Evolutionary conservation across 345 rosid species (phyloP).

Genomic region (Pseudoturritis turrita): DNA sequence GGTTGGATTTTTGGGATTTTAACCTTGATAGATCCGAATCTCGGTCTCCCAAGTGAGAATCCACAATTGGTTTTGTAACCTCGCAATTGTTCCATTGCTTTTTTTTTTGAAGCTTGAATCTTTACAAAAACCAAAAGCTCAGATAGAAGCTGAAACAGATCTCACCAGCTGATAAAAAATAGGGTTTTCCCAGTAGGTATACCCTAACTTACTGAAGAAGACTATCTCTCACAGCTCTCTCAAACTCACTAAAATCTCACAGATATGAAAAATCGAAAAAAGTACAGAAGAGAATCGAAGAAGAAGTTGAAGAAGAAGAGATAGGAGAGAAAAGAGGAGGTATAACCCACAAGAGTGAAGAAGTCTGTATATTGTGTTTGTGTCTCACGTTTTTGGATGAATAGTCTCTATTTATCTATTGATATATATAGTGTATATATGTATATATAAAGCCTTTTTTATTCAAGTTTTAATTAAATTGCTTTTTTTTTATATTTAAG

Average conservation of each 20-base stretch:
- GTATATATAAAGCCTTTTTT: not conserved
- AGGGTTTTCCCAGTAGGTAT: not conserved
- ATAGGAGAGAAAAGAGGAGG: slow-evolving; percentile 15
- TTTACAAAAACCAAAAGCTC: slow-evolving; percentile 5
- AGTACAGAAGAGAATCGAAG: not conserved
- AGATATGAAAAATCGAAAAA: not conserved
- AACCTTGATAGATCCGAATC: slow-evolving; percentile 18
- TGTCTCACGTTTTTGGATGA: slow-evolving; percentile 34
- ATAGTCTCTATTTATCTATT: slow-evolving; percentile 12
- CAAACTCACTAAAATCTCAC: slow-evolving; percentile 5
- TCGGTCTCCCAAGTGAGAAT: slow-evolving; percentile 18
- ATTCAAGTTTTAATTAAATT: slow-evolving; percentile 6
- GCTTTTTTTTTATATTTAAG: not conserved
- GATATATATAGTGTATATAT: not conserved
- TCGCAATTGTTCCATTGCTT: slow-evolving; percentile 4
- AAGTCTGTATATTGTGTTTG: slow-evolving; percentile 24
- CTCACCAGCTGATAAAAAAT: slow-evolving; percentile 8
- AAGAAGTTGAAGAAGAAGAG: slow-evolving; percentile 2
- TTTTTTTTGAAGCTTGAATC: not conserved
- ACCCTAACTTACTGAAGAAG: slow-evolving; percentile 21
- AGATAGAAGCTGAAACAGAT: slow-evolving; percentile 18
- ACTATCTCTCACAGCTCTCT: not conserved
- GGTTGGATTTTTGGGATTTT: slow-evolving; percentile 13
- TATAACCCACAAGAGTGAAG: slow-evolving; percentile 16
- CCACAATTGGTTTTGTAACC: slow-evolving; percentile 5